Conservation (phyloP, 1,284 basidiomycete species). For the Blastosporella zonata region DNA sequence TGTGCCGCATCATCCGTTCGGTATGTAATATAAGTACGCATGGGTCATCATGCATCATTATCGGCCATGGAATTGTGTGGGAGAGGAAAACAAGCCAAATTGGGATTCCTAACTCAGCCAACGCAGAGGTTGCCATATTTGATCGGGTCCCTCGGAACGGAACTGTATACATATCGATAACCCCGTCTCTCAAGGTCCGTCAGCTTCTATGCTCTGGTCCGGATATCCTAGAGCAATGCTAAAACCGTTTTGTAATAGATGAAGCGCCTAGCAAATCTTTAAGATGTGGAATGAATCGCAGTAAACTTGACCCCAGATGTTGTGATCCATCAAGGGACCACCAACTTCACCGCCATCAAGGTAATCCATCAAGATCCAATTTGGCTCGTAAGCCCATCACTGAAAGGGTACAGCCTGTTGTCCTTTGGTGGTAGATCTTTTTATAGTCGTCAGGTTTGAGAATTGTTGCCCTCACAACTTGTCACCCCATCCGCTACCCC, state of each 20-base stretch:
- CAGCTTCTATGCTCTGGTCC: neutral
- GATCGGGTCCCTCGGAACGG: conserved; percentile 2
- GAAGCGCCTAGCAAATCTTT: neutral
- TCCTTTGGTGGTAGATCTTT: conserved; percentile 20
- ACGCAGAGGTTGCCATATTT: neutral
- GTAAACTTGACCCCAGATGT: neutral
- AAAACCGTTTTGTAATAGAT: neutral
- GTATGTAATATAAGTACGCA: neutral
- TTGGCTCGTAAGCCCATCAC: no score
- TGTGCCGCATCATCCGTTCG: neutral
- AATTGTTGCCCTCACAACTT: conserved; percentile 28
- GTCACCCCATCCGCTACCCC: conserved; percentile 17
- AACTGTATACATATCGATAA: neutral
- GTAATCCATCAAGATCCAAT: no score
- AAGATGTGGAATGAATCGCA: neutral
- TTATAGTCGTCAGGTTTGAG: conserved; percentile 27
- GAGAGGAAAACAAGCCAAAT: neutral
- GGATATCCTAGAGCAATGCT: neutral
- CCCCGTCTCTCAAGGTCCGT: conserved; percentile 2
- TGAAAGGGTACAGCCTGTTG: conserved; percentile 32
- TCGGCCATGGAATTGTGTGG: neutral
- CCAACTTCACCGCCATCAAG: conserved; percentile 7
- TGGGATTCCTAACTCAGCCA: neutral
- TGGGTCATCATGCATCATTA: neutral
- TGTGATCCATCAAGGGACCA: conserved; percentile 11